phyloP scores from a whole-genome alignment of 1,284 basidiomycete species.

The Amanita bisporigera region DNA sequence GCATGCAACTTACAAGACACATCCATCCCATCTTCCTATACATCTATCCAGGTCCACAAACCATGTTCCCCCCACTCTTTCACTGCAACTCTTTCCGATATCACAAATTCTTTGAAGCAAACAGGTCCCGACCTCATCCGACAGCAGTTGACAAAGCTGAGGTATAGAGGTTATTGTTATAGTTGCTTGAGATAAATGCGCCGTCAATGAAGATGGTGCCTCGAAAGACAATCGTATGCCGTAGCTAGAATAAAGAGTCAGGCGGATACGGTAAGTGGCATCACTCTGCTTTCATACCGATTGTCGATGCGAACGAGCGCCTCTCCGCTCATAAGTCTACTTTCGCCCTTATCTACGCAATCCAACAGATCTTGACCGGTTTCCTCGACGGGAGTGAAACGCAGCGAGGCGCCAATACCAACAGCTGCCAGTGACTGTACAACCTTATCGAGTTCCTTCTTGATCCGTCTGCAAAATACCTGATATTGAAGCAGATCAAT shows the following conservation, averaged over 20 bases:
- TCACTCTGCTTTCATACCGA: slow-evolving; percentile 48
- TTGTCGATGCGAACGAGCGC: slow-evolving; percentile 70
- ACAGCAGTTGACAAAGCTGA: slow-evolving; percentile 74
- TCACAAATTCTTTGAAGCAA: slow-evolving; percentile 70
- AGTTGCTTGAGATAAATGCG: slow-evolving; percentile 77
- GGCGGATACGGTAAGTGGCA: not conserved
- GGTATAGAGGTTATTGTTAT: slow-evolving; percentile 71
- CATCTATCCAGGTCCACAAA: slow-evolving; percentile 74
- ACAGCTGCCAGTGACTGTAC: slow-evolving; percentile 53
- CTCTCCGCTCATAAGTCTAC: slow-evolving; percentile 59
- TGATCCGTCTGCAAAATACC: slow-evolving; percentile 68
- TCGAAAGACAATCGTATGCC: slow-evolving; percentile 73
- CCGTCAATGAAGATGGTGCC: slow-evolving; percentile 72
- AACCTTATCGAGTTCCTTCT: slow-evolving; percentile 59
- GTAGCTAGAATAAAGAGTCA: slow-evolving; percentile 51
- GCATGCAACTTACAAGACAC: slow-evolving; percentile 62
- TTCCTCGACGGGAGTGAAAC: slow-evolving; percentile 70
- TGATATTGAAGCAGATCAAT: slow-evolving; percentile 79
- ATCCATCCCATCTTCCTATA: slow-evolving; percentile 81
- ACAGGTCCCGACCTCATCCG: slow-evolving; percentile 72
- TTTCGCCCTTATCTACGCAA: not conserved
- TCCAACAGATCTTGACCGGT: slow-evolving; percentile 60
- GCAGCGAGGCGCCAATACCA: slow-evolving; percentile 62
- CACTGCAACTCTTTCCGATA: slow-evolving; percentile 61
- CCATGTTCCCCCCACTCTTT: slow-evolving; percentile 68